Evolutionary conservation across 176 grass and related monocot species (phyloP).

Genomic region (Triticum monococcum): DNA sequence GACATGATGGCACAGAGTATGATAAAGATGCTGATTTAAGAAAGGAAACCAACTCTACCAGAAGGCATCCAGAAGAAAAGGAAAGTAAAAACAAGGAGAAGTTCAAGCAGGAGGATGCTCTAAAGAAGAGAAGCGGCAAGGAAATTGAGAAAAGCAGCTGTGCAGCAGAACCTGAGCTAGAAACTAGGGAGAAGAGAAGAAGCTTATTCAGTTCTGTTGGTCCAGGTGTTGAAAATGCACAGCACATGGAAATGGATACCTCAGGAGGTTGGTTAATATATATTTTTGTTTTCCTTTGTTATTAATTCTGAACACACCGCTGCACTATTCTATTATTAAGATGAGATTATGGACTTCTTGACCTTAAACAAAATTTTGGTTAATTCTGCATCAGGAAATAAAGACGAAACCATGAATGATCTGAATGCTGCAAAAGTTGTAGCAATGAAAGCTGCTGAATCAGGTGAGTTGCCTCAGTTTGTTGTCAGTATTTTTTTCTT

Average conservation of each 20-base stretch:
- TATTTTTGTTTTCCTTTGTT: background rate
- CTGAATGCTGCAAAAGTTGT: slow-evolving; percentile 84
- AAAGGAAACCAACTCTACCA: slow-evolving; percentile 33
- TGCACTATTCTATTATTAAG: background rate
- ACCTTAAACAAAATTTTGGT: slow-evolving; percentile 28
- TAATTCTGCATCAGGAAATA: slow-evolving; percentile 22
- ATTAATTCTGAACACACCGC: background rate
- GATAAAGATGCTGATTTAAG: slow-evolving; percentile 43
- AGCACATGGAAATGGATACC: slow-evolving; percentile 30
- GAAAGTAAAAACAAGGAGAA: slow-evolving; percentile 52
- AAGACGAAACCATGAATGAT: slow-evolving; percentile 30
- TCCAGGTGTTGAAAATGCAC: slow-evolving; percentile 33
- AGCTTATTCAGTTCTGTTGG: slow-evolving; percentile 52
- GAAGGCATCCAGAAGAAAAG: slow-evolving; percentile 46
- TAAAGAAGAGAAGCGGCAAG: slow-evolving; percentile 50
- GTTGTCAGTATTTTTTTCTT: slow-evolving; percentile 8
- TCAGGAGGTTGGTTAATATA: slow-evolving; percentile 26
- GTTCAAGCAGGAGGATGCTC: slow-evolving; percentile 42
- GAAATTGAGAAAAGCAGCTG: slow-evolving; percentile 53
- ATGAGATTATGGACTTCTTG: slow-evolving; percentile 19
- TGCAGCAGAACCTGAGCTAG: slow-evolving; percentile 24
- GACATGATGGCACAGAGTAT: slow-evolving; percentile 35
- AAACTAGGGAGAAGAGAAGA: slow-evolving; percentile 49
- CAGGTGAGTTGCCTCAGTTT: slow-evolving; percentile 42
- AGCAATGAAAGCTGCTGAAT: slow-evolving; percentile 88